Conservation (phyloP, 2,329 filamentous ascomycete genomes). For the Sporothrix sp. region DNA sequence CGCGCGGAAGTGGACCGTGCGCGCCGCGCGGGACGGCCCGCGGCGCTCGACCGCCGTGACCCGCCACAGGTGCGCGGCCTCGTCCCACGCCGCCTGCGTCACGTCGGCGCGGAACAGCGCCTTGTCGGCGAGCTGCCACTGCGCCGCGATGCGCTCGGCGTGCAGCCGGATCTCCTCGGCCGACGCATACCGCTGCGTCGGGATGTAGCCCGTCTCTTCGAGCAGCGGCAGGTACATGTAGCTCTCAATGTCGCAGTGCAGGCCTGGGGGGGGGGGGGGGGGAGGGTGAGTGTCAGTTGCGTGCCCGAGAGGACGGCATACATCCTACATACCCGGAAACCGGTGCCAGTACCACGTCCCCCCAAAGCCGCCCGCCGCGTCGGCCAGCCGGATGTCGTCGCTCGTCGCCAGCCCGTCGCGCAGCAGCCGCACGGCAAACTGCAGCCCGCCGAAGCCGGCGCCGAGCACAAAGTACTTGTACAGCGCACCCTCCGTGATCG, state of each 20-base stretch:
- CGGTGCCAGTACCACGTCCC: constrained; percentile 46
- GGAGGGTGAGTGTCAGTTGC: too few relatives aligned
- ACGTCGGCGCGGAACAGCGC: constrained; percentile 38
- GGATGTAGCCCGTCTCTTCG: constrained; percentile 51
- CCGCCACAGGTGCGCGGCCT: constrained; percentile 21
- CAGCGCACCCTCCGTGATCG: too few relatives aligned
- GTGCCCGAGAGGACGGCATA: too few relatives aligned
- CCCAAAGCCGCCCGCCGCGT: constrained; percentile 35
- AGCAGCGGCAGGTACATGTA: constrained; percentile 52
- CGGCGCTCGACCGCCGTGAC: constrained; percentile 19
- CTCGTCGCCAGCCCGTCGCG: constrained; percentile 25
- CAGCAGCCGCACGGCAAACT: constrained; percentile 27
- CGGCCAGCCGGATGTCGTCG: constrained; percentile 33
- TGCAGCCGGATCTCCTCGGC: constrained; percentile 35
- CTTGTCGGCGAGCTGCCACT: constrained; percentile 33
- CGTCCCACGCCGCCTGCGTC: constrained; percentile 32
- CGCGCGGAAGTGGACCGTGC: constrained; percentile 26
- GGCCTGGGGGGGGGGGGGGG: too few relatives aligned
- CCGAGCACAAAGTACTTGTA: too few relatives aligned
- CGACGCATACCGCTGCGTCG: constrained; percentile 33
- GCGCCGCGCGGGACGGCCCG: constrained; percentile 20
- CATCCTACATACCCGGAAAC: too few relatives aligned
- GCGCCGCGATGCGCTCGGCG: constrained; percentile 33
- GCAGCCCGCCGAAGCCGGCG: constrained; percentile 27
- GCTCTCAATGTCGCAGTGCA: constrained; percentile 49